Conservation (phyloP, 768 basidiomycete species). For the Amanita polypyramis region DNA sequence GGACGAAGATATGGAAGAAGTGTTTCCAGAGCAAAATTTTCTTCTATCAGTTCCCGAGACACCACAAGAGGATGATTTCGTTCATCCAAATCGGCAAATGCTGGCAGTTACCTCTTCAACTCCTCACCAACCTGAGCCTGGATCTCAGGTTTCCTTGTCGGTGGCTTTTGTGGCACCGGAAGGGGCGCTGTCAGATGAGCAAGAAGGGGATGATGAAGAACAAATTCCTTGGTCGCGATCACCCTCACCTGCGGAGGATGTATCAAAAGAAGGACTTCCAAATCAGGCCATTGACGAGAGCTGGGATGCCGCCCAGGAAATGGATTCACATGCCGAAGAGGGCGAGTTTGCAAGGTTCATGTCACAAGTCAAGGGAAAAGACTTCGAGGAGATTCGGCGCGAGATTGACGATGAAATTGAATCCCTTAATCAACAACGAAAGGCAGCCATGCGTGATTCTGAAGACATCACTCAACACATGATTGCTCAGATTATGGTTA, state of each 20-base stretch:
- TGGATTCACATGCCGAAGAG: constrained; percentile 70
- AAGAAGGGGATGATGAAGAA: constrained; percentile 8
- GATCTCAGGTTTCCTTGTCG: not conserved
- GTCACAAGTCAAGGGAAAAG: constrained; percentile 81
- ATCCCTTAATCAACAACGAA: constrained; percentile 70
- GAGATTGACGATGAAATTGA: constrained; percentile 93
- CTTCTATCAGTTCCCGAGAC: not conserved
- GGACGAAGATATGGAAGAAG: constrained; percentile 9
- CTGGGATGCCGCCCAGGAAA: constrained; percentile 83
- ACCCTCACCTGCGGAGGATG: constrained; percentile 19
- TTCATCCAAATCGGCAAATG: not conserved
- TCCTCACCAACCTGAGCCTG: not conserved
- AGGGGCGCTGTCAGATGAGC: not conserved
- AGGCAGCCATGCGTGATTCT: constrained; percentile 84
- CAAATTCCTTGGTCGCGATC: constrained; percentile 24
- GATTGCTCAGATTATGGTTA: constrained; percentile 75
- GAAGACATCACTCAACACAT: constrained; percentile 95
- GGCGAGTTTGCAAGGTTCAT: constrained; percentile 89
- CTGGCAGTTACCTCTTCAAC: not conserved
- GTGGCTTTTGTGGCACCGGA: not conserved
- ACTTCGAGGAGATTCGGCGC: constrained; percentile 67
- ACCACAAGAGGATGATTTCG: not conserved
- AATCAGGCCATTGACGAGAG: constrained; percentile 23
- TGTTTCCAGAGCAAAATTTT: not conserved
- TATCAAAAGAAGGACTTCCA: constrained; percentile 12